Evolutionary conservation across 2,329 filamentous ascomycete species (phyloP).

Genomic region (Ceratocystiopsis sp.): DNA sequence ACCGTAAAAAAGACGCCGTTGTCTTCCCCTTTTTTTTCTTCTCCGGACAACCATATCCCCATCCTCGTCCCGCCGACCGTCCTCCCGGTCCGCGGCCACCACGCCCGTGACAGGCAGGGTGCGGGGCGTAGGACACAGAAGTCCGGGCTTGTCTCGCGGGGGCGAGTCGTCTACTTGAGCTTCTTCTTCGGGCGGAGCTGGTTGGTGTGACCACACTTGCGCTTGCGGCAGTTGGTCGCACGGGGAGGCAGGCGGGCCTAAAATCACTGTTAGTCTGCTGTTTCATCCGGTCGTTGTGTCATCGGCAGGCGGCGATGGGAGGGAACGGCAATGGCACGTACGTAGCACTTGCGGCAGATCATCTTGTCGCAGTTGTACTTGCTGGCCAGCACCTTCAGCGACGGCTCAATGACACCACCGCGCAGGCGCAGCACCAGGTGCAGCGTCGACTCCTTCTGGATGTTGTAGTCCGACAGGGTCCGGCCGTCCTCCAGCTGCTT

Average conservation of each 20-base stretch:
- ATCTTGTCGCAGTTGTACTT: slow-evolving; percentile 99
- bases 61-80: neutral
- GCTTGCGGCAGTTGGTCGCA: slow-evolving; percentile 99
- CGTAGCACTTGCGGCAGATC: slow-evolving; percentile 99
- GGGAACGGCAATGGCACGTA: slow-evolving; percentile 2
- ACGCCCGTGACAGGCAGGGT: neutral
- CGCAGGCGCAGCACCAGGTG: slow-evolving; percentile 97
- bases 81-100: neutral
- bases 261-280: slow-evolving; percentile 1
- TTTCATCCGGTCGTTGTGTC: neutral
- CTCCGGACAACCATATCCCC: slow-evolving; percentile 1
- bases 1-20: slow-evolving; percentile 2
- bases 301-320: too few relatives aligned
- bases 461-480: slow-evolving; percentile 96
- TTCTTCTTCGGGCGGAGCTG: slow-evolving; percentile 99
- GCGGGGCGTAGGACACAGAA: neutral
- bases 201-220: slow-evolving; percentile 99
- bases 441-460: slow-evolving; percentile 99
- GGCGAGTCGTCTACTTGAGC: slow-evolving; percentile 27
- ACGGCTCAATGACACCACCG: slow-evolving; percentile 98
- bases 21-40: slow-evolving; percentile 2
- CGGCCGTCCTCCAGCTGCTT: slow-evolving; percentile 99
- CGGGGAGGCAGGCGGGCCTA: slow-evolving; percentile 73
- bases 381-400: slow-evolving; percentile 91
- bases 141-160: neutral